phyloP scores from a whole-genome alignment of 2,329 filamentous ascomycete genomes.

The Knoxdaviesia capensis region DNA sequence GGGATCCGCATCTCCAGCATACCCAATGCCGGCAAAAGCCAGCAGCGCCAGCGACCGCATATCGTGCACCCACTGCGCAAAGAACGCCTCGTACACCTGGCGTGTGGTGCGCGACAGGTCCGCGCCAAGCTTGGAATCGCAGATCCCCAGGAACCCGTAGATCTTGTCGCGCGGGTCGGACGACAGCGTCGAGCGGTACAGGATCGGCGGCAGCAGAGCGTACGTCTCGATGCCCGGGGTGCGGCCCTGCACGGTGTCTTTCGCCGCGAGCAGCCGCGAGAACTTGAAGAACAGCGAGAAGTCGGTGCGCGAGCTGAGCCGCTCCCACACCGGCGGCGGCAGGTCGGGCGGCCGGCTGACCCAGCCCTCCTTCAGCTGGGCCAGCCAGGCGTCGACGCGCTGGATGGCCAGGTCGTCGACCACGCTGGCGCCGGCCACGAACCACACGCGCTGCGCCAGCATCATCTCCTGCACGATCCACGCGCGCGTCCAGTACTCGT shows the following conservation, averaged over 20 bases:
- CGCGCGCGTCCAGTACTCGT: neutral
- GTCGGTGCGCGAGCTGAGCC: neutral
- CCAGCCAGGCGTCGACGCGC: neutral
- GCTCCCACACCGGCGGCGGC: neutral
- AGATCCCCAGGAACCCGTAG: neutral
- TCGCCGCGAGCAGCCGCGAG: neutral
- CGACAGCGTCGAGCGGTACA: neutral
- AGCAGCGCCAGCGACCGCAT: neutral
- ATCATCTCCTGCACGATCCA: constrained; percentile 1
- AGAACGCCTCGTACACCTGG: neutral
- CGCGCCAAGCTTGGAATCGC: neutral
- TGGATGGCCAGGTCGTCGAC: neutral
- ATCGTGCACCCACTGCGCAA: neutral
- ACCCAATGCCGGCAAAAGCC: neutral
- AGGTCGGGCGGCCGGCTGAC: neutral
- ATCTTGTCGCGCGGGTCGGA: constrained; percentile 1
- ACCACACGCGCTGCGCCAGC: neutral
- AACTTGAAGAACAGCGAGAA: neutral
- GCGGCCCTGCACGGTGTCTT: neutral
- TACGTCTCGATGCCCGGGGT: neutral
- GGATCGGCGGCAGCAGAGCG: neutral
- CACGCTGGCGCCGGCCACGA: neutral
- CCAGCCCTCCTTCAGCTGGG: neutral
- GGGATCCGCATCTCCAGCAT: too few species aligned
- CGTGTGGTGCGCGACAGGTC: neutral